These are phyloP conservation scores for Tritrichomonas musculus DNA, from an alignment of 208 protist genomes.

Conservation along the genomic window DNA sequence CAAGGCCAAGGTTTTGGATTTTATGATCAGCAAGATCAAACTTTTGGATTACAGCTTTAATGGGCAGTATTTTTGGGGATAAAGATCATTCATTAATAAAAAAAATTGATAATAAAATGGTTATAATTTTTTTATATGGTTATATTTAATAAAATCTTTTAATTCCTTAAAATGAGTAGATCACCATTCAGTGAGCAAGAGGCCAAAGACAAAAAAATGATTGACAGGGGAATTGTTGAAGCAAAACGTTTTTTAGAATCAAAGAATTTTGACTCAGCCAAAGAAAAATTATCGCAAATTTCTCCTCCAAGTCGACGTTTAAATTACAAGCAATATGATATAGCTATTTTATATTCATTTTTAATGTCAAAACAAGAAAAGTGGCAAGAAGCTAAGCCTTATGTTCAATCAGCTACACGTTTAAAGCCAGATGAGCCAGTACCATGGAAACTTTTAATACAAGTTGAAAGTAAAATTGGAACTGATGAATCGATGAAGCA, in stretches of 20 bases:
- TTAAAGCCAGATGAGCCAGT: conserved; percentile 14
- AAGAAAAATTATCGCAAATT: background rate
- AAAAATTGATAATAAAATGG: too few species aligned
- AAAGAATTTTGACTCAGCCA: background rate
- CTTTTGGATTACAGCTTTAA: too few species aligned
- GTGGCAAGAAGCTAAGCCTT: background rate
- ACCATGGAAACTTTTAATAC: conserved; percentile 12
- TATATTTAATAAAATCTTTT: too few species aligned
- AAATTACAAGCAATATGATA: background rate
- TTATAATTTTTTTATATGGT: too few species aligned
- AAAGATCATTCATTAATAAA: too few species aligned
- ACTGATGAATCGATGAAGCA: too few species aligned
- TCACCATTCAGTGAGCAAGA: too few species aligned
- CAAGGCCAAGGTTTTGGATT: too few species aligned
- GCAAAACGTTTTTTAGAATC: background rate
- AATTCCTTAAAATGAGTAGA: too few species aligned
- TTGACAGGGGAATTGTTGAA: background rate
- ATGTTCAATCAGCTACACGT: background rate
- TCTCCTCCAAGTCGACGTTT: background rate
- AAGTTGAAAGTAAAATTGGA: background rate
- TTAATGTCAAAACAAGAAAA: background rate
- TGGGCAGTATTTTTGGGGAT: too few species aligned
- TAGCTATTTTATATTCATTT: background rate
- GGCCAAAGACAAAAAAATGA: background rate
- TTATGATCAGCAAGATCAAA: too few species aligned